Evolutionary conservation across 1,284 basidiomycete species (phyloP), one percentile per base, ranked within the genome.

Genomic region (Nidula niveotomentosa): DNA sequence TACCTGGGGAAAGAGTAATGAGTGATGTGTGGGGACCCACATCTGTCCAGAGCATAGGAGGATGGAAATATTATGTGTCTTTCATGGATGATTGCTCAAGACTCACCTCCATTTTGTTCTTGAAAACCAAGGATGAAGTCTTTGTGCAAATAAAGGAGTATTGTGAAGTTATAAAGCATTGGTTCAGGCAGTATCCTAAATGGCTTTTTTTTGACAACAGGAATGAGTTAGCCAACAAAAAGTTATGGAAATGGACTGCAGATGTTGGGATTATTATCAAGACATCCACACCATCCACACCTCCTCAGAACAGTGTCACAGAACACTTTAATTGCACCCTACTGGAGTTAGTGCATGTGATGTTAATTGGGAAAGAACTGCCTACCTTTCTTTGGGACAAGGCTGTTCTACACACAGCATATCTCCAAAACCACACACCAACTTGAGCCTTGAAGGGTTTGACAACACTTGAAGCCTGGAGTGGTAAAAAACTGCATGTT

Each of bases 331-430:
- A 74, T 54, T 59, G 64, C 23, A 77, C 65, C 10, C 52, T 66
- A 3, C 33, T 69, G 9, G 63, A 69, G 50, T 53, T 64, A 3
- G 60, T 59, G 3, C 50, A 59, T 2, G 58, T 67, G 8, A 72
- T 72, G 70, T 36, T 72, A 3, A 58, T 64, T 45, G 64, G 33
- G 30, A 61, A 60, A 7, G 55, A 65, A 1, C 57, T 77, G 10
- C 72, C 73, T 4, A 50, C 53, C 7, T 69, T 56, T 49, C 60
- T 77, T 8, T 78, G 76, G 76, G 69, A 70, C 5, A 68, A 77
- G 52, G 75, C 75, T 4, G 54, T 75, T 8, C 36, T 58, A 8
- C 67, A 76, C 48, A 67, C 70, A 0, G 57, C 58, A 23, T 71
- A 70, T 51, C 23, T 70, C 17, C 60, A 61, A 36, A 70, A 72